A percentile compares a stretch with the other conserved stretches of the same genome.
Evolutionary conservation across 768 basidiomycete species (phyloP).

Genomic region (Lentinula detonsa): DNA sequence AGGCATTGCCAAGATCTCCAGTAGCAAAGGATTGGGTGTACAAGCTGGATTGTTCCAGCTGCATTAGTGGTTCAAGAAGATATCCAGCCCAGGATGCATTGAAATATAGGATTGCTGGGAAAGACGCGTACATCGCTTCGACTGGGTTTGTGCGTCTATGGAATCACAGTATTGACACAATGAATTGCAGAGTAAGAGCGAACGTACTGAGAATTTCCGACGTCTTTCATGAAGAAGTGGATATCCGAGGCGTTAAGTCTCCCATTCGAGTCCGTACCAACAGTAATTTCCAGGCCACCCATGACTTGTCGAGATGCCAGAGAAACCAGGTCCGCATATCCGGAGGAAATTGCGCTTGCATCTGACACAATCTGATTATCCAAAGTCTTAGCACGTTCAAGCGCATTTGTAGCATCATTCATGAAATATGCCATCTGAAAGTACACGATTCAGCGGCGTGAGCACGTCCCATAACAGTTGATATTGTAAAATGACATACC

Average conservation of each 20-base stretch:
- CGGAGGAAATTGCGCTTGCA: slow-evolving; percentile 28
- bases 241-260: slow-evolving; percentile 33
- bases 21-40: slow-evolving; percentile 4
- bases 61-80: slow-evolving; percentile 36
- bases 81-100: slow-evolving; percentile 33
- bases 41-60: slow-evolving; percentile 9
- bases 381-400: slow-evolving; percentile 26
- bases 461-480: background rate
- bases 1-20: slow-evolving; percentile 8
- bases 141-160: slow-evolving; percentile 28
- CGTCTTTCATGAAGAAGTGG: slow-evolving; percentile 43
- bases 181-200: background rate
- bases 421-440: slow-evolving; percentile 8
- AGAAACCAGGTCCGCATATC: slow-evolving; percentile 36
- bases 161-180: background rate
- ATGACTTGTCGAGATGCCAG: slow-evolving; percentile 39
- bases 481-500: background rate
- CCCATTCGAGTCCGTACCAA: slow-evolving; percentile 20
- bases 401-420: slow-evolving; percentile 30
- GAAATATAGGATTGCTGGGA: slow-evolving; percentile 31
- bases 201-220: slow-evolving; percentile 32
- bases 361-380: slow-evolving; percentile 31
- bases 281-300: slow-evolving; percentile 40
- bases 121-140: slow-evolving; percentile 31
- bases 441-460: background rate